phyloP scores from a whole-genome alignment of 139 green algal genomes.

The Deuterostichococcus epilithicus region DNA sequence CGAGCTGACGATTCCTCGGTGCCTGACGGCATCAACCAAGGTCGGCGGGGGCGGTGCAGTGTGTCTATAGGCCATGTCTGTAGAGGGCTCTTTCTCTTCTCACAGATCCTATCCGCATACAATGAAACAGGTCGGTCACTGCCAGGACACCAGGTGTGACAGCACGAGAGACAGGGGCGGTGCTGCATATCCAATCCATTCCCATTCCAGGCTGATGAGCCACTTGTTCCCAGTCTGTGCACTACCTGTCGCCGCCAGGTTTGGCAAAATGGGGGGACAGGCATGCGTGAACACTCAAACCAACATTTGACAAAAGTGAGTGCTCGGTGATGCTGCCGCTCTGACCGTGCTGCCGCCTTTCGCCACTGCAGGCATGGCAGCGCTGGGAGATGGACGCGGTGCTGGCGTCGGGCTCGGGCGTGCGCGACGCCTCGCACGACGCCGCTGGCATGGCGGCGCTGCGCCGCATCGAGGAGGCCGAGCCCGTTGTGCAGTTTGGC shows the following conservation, averaged over 20 bases:
- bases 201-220: not conserved
- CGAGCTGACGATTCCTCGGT: no score
- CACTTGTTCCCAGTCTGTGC: not conserved
- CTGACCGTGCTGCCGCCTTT: not conserved
- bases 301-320: not conserved
- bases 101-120: no score
- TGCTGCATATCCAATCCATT: not conserved
- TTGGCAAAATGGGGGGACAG: not conserved
- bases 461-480: not conserved
- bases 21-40: no score
- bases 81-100: no score
- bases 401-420: not conserved
- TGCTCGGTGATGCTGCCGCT: not conserved
- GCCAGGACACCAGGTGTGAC: no score
- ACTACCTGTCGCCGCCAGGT: not conserved
- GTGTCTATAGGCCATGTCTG: no score
- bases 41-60: no score
- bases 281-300: not conserved
- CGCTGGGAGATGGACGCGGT: not conserved
- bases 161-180: no score
- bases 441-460: not conserved
- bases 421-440: not conserved
- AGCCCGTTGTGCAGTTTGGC: not conserved
- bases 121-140: no score
- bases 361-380: slow-evolving; percentile 7